These are phyloP conservation scores for Trichosanthes truncata DNA, from an alignment of 306 rosid genomes.

Conservation along the genomic window DNA sequence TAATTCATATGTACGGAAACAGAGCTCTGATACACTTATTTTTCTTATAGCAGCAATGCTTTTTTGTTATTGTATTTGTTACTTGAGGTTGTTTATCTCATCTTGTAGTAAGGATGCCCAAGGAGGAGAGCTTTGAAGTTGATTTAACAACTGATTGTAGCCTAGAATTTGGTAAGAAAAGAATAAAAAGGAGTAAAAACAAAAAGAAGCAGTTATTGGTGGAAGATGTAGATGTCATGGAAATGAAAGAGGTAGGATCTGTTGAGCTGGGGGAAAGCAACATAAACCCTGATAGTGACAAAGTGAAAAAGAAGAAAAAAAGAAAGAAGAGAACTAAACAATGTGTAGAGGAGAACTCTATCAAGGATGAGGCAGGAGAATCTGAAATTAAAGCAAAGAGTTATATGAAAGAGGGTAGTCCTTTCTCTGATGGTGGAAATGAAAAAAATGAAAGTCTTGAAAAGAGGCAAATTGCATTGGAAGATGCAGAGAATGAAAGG, in stretches of 20 bases:
- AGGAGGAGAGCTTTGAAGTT: conserved; percentile 5
- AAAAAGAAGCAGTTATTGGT: background rate
- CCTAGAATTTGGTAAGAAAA: background rate
- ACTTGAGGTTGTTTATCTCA: background rate
- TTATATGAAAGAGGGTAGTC: background rate
- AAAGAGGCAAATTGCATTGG: background rate
- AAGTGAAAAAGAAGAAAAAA: background rate
- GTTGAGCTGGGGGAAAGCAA: background rate
- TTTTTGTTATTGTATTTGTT: background rate
- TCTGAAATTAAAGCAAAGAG: background rate
- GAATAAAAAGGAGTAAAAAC: background rate
- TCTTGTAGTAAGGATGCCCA: background rate
- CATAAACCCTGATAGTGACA: background rate
- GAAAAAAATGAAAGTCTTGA: background rate
- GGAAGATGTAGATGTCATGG: background rate
- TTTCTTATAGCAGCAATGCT: background rate
- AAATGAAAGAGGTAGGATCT: background rate
- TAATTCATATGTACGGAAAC: background rate
- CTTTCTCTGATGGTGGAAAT: background rate
- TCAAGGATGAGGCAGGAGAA: background rate
- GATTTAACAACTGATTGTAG: background rate
- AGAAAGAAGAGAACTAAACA: background rate
- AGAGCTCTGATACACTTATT: background rate
- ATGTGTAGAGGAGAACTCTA: background rate
- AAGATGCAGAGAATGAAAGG: background rate